Percentiles rank a stretch among this genome's conserved stretches.
Evolutionary conservation across 1,284 basidiomycete genomes (phyloP).

Genomic region (Sphaerobolus stellatus): DNA sequence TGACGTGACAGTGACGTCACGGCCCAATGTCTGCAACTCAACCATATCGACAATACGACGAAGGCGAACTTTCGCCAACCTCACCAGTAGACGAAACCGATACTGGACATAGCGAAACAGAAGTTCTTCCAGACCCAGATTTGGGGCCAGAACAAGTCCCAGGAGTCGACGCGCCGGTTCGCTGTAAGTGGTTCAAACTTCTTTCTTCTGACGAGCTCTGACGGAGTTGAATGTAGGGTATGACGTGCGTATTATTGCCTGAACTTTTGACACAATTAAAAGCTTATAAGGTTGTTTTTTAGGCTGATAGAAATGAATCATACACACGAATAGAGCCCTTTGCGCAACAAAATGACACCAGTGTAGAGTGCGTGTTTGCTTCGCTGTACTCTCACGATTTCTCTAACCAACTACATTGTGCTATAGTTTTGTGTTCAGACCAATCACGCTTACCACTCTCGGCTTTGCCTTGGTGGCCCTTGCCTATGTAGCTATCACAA

Average conservation of each 20-base stretch:
- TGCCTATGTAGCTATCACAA: constrained; percentile 75
- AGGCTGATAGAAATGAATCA: constrained; percentile 78
- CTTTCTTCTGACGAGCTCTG: constrained; percentile 7
- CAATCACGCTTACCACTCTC: constrained; percentile 71
- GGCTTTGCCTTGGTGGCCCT: constrained; percentile 61
- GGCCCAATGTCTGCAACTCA: no score
- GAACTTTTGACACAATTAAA: constrained; percentile 11
- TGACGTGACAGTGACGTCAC: not conserved
- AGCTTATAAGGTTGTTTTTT: constrained; percentile 13
- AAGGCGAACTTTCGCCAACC: constrained; percentile 23
- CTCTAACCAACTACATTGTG: constrained; percentile 9
- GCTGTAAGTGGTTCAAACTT: constrained; percentile 33
- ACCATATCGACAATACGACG: no score
- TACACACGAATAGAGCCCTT: constrained; percentile 80
- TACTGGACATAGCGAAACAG: constrained; percentile 12
- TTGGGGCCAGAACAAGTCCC: constrained; percentile 34
- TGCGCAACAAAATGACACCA: constrained; percentile 77
- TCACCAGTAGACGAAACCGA: constrained; percentile 37
- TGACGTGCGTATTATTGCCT: constrained; percentile 39
- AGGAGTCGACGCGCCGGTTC: constrained; percentile 41
- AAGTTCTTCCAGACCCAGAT: constrained; percentile 23
- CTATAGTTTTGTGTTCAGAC: constrained; percentile 77
- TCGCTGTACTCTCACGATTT: constrained; percentile 12
- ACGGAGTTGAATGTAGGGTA: constrained; percentile 37
- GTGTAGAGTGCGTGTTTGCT: constrained; percentile 61